A percentile compares a stretch with the other conserved stretches of the same genome.
Conservation (phyloP, 2,329 filamentous ascomycete species). For the Talaromyces atroroseus region DNA sequence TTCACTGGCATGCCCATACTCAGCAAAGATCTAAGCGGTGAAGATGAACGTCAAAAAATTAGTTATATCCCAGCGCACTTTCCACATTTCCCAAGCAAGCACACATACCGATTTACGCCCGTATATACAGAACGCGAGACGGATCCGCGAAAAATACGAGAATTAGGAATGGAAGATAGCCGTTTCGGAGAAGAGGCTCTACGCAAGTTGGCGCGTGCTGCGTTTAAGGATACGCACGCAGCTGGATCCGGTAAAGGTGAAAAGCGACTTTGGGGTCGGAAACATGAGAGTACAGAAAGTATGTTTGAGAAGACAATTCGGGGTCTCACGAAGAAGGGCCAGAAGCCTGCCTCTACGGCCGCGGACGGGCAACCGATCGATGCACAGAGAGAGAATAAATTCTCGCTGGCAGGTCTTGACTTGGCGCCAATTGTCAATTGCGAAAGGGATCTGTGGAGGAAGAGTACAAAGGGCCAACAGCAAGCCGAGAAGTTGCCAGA, state of each 20-base stretch:
- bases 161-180: constrained; percentile 61
- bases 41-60: constrained; percentile 42
- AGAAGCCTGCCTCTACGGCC: constrained; percentile 15
- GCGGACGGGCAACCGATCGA: constrained; percentile 20
- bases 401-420: constrained; percentile 30
- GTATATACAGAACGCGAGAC: constrained; percentile 55
- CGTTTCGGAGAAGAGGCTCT: constrained; percentile 61
- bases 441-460: constrained; percentile 55
- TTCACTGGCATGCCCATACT: constrained; percentile 41
- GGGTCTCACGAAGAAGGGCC: constrained; percentile 40
- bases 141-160: constrained; percentile 55
- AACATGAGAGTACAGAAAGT: constrained; percentile 40
- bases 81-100: constrained; percentile 57
- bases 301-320: constrained; percentile 55
- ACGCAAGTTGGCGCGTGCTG: constrained; percentile 53
- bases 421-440: constrained; percentile 54
- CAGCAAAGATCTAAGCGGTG: constrained; percentile 47
- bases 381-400: constrained; percentile 1
- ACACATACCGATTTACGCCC: constrained; percentile 58
- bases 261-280: constrained; percentile 35
- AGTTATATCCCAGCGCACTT: constrained; percentile 57
- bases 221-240: constrained; percentile 36
- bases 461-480: constrained; percentile 31
- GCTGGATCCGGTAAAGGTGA: constrained; percentile 36
- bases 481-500: constrained; percentile 28